Conservation (phyloP, 2,329 filamentous ascomycete genomes). For the Trichoderma brevicompactum region DNA sequence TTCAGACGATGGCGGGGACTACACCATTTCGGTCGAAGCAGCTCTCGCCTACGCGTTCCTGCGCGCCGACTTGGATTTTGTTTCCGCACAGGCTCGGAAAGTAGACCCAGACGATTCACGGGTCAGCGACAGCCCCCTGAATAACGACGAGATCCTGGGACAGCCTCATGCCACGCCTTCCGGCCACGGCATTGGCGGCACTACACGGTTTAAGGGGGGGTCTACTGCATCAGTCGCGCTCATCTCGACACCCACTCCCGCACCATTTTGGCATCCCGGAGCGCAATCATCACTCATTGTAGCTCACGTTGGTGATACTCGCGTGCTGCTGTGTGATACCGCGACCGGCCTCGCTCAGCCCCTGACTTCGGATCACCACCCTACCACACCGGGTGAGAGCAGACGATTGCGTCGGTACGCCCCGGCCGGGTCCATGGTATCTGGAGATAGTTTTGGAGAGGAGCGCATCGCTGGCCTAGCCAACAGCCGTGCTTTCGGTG, state of each 20-base stretch:
- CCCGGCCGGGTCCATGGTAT: slow-evolving; percentile 75
- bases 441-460: slow-evolving; percentile 90
- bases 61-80: slow-evolving; percentile 91
- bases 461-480: slow-evolving; percentile 92
- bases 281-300: slow-evolving; percentile 82
- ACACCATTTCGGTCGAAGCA: slow-evolving; percentile 66
- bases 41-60: slow-evolving; percentile 92
- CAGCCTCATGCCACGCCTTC: slow-evolving; percentile 58
- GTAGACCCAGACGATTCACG: slow-evolving; percentile 72
- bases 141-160: slow-evolving; percentile 82
- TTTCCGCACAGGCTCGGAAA: slow-evolving; percentile 84
- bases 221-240: slow-evolving; percentile 89
- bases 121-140: slow-evolving; percentile 75
- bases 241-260: slow-evolving; percentile 88
- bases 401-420: slow-evolving; percentile 84
- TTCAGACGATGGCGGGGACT: slow-evolving; percentile 39
- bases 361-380: slow-evolving; percentile 89
- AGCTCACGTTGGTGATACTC: slow-evolving; percentile 91
- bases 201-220: slow-evolving; percentile 84
- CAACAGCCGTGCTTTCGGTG: slow-evolving; percentile 92
- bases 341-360: slow-evolving; percentile 78
- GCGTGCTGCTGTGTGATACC: slow-evolving; percentile 87
- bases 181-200: slow-evolving; percentile 70
- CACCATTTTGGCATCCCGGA: slow-evolving; percentile 93
- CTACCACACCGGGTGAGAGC: slow-evolving; percentile 82